Base-by-base conservation (phyloP, 1,139 yeast species). In the Torulaspora globosa region DNA sequence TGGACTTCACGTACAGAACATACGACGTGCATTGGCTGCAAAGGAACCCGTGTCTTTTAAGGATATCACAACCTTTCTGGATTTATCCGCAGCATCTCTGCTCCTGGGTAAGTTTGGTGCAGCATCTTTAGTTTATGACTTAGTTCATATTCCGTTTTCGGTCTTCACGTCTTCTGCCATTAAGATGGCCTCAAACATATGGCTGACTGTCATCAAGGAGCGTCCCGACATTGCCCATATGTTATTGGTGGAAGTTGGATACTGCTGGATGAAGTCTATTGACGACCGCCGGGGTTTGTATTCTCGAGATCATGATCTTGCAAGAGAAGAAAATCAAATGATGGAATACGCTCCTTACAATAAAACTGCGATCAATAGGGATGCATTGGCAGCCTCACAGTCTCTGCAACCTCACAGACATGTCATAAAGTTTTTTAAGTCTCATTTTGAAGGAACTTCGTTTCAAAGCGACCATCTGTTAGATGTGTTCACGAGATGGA, bases 331-430 rank as follows among this genome's bases (percentile, higher is more conserved):
- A 48, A 84, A 73, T 59, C 70, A 76, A 52, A 75, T 73, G 49
- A 92, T 92, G 98, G 95, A 87, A 56, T 94, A 94, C 60, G 72
- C 89, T 1, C 97, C 98, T 12, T 81, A 95, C 43, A 83, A 85
- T 66, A 81, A 79, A 55, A 73, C 72, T 36, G 74, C 70, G 8
- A 73, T 82, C n/a, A 76, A 79, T 49, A 75, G 75, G 52, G 66
- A 72, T 29, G 80, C 88, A 1, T 65, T 67, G 3, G 52, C 65
- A 3, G 79, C 79, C 0, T 70, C 74, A 7, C 70, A 73, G 43
- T 66, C 73, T n/a, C 73, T 88, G 56, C 83, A 82, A 47, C 87
- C 95, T 0, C 97, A 92, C 63, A 68, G 79, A 41, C 74, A 76
- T 52, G 73, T 92, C 23, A 79, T 87, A 44, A 71, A 79, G 45